These are phyloP conservation scores for Chaetomiaceae sp. DNA, from an alignment of 2,329 filamentous ascomycete species.

Conservation along the genomic window DNA sequence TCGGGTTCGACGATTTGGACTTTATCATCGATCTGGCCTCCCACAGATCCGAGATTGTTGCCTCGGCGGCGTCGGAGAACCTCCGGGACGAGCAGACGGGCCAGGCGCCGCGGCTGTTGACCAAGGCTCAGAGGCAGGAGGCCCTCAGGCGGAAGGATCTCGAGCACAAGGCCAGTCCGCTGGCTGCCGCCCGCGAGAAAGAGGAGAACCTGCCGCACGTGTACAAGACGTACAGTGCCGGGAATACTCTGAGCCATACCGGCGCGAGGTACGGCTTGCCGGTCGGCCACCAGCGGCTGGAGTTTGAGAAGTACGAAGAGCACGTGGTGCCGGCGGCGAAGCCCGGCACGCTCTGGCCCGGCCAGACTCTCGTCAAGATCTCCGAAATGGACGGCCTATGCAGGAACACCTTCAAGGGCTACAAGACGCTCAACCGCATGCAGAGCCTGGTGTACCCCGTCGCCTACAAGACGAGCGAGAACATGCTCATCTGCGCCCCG, in stretches of 20 bases:
- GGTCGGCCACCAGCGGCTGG: conserved; percentile 63
- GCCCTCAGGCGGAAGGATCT: conserved; percentile 70
- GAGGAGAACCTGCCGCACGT: conserved; percentile 87
- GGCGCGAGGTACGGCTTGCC: conserved; percentile 83
- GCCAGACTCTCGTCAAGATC: conserved; percentile 73
- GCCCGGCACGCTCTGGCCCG: conserved; percentile 66
- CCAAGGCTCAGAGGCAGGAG: conserved; percentile 71
- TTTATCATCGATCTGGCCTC: conserved; percentile 87
- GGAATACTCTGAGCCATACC: conserved; percentile 75
- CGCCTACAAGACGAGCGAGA: conserved; percentile 92
- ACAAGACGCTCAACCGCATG: conserved; percentile 93
- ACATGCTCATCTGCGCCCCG: conserved; percentile 97
- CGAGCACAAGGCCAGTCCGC: conserved; percentile 71
- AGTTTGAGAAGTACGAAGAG: conserved; percentile 80
- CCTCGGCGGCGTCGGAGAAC: conserved; percentile 37
- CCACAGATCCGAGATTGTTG: conserved; percentile 64
- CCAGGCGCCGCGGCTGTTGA: conserved; percentile 54
- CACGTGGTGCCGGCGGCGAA: conserved; percentile 78
- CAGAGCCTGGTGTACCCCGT: conserved; percentile 95
- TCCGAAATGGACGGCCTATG: conserved; percentile 84
- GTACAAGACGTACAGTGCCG: conserved; percentile 76
- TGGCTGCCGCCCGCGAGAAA: conserved; percentile 67
- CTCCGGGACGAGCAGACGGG: conserved; percentile 5
- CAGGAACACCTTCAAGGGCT: conserved; percentile 85
- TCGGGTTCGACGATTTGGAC: conserved; percentile 91